These are phyloP conservation scores for Lepidium sativum DNA, from an alignment of 345 rosid species.

Conservation along the genomic window DNA sequence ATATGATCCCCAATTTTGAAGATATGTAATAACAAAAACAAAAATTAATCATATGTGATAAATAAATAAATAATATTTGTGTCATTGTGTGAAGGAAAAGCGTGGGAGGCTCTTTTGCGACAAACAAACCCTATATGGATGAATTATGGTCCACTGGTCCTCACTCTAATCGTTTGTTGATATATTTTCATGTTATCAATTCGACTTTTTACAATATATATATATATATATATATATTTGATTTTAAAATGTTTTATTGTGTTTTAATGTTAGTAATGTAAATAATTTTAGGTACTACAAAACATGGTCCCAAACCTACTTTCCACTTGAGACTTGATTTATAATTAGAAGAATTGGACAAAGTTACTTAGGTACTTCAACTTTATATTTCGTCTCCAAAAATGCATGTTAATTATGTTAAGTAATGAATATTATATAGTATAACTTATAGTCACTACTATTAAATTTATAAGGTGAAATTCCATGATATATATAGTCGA, in stretches of 20 bases:
- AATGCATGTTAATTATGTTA: no score
- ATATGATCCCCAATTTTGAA: slow-evolving; percentile 5
- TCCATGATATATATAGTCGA: no score
- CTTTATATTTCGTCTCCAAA: no score
- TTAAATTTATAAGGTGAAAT: no score
- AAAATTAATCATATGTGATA: background rate
- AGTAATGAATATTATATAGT: no score
- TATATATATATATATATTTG: background rate
- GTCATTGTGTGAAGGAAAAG: slow-evolving; percentile 12
- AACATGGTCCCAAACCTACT: slow-evolving; percentile 8
- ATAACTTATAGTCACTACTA: no score
- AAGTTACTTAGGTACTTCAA: background rate
- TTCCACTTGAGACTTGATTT: background rate
- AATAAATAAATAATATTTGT: no score
- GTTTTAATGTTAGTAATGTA: background rate
- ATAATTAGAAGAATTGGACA: slow-evolving; percentile 4
- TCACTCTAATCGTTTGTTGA: slow-evolving; percentile 5
- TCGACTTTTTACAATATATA: background rate
- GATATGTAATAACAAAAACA: background rate
- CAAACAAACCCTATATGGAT: slow-evolving; percentile 18
- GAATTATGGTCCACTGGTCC: slow-evolving; percentile 26
- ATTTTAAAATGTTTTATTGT: background rate
- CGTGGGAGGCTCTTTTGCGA: slow-evolving; percentile 24
- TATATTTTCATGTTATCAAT: background rate
- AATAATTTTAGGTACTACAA: slow-evolving; percentile 12